Conservation (phyloP, 257 asterid genomes). For the Cynanchum wilfordii region DNA sequence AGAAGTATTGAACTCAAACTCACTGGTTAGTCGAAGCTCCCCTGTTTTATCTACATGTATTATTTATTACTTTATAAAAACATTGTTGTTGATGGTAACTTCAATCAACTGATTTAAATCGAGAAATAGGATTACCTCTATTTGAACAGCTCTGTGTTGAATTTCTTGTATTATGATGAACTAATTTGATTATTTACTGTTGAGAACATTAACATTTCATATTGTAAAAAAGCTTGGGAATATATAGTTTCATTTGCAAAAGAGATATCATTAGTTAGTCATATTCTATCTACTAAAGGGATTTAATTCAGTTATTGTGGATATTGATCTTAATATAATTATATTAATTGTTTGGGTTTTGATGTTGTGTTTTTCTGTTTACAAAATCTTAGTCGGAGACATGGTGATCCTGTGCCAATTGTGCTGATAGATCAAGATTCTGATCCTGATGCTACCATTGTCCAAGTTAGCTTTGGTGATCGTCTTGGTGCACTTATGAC, state of each 20-base stretch:
- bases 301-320: background rate
- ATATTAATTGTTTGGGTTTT: background rate
- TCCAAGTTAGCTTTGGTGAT: constrained; percentile 93
- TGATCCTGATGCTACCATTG: constrained; percentile 75
- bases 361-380: constrained; percentile 3
- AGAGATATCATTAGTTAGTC: background rate
- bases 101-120: background rate
- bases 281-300: background rate
- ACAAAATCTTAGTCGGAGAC: constrained; percentile 46
- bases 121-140: background rate
- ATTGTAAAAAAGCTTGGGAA: background rate
- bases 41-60: constrained; percentile 4
- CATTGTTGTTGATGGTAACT: background rate
- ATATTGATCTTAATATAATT: background rate
- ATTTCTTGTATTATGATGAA: background rate
- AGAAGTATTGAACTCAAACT: constrained; percentile 41
- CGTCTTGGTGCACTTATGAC: constrained; percentile 94
- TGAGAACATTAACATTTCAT: background rate
- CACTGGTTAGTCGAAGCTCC: constrained; percentile 41
- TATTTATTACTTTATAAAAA: background rate
- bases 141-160: background rate
- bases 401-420: constrained; percentile 73
- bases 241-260: background rate
- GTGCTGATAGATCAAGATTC: constrained; percentile 89
- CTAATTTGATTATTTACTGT: background rate